A percentile compares a stretch with the other conserved stretches of the same genome.
These are phyloP conservation scores for Epichloe glyceriae DNA, from an alignment of 2,329 filamentous ascomycete species.

Conservation along the genomic window DNA sequence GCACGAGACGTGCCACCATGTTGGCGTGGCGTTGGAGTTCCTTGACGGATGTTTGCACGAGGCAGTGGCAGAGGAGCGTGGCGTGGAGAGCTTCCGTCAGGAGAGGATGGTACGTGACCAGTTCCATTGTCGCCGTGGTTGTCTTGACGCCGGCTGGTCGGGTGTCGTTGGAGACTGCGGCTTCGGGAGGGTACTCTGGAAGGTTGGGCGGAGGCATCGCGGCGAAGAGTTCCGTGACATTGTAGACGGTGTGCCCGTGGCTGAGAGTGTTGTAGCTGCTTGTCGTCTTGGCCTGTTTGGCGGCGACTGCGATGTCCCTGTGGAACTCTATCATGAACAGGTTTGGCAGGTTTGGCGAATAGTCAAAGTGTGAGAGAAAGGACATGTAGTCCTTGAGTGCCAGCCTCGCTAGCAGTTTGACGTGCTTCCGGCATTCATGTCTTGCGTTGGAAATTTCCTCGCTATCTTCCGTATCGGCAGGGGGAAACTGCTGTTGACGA, in stretches of 20 bases:
- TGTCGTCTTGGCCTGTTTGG: conserved; percentile 4
- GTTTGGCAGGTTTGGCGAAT: conserved; percentile 54
- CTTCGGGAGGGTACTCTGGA: conserved; percentile 49
- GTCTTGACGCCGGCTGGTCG: background rate
- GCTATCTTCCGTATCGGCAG: background rate
- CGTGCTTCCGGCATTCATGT: conserved; percentile 40
- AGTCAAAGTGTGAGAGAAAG: conserved; percentile 64
- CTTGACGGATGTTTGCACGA: conserved; percentile 65
- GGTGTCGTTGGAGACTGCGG: too few species aligned
- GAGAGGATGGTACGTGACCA: conserved; percentile 62
- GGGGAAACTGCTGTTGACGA: conserved; percentile 43
- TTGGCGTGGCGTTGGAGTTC: conserved; percentile 69
- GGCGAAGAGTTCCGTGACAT: conserved; percentile 54
- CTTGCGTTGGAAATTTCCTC: conserved; percentile 7
- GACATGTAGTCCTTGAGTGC: conserved; percentile 62
- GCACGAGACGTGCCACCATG: conserved; percentile 64
- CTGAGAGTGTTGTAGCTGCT: conserved; percentile 8
- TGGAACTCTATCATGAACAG: conserved; percentile 32
- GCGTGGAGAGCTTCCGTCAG: conserved; percentile 68
- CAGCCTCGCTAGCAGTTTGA: conserved; percentile 62
- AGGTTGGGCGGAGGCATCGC: conserved; percentile 52
- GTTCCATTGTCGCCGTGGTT: conserved; percentile 20
- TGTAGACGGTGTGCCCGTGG: conserved; percentile 26
- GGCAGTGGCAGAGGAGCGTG: conserved; percentile 63
- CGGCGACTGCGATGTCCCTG: conserved; percentile 36